Percentiles rank a stretch among this genome's conserved stretches.
These are phyloP conservation scores for Lonicera japonica DNA, from an alignment of 129 eudicot genomes.

Conservation along the genomic window DNA sequence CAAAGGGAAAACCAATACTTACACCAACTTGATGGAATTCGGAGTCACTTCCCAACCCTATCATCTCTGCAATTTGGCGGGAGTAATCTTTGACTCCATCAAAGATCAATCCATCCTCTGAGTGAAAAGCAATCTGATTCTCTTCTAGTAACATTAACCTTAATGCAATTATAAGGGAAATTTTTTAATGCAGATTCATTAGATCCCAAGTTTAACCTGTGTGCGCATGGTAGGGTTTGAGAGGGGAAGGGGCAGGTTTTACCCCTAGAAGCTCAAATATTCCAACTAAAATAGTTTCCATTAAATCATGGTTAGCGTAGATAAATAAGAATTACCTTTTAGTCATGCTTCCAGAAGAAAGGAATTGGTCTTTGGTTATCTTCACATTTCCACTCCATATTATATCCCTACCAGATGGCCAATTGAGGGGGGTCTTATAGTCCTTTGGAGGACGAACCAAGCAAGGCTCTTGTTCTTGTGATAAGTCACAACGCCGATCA, in stretches of 20 bases:
- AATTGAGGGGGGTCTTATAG: slow-evolving; percentile 78
- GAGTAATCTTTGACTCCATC: slow-evolving; percentile 95
- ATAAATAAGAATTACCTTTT: slow-evolving; percentile 50
- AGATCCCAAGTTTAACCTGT: neutral
- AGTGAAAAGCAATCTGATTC: slow-evolving; percentile 93
- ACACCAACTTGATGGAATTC: slow-evolving; percentile 86
- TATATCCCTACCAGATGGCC: slow-evolving; percentile 92
- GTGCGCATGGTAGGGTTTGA: neutral
- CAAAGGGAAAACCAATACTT: slow-evolving; percentile 20
- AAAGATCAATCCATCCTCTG: slow-evolving; percentile 77
- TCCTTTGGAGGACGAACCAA: slow-evolving; percentile 95
- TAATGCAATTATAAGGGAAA: neutral
- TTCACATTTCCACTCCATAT: slow-evolving; percentile 97
- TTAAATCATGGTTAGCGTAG: slow-evolving; percentile 2
- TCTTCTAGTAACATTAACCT: slow-evolving; percentile 97
- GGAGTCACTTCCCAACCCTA: slow-evolving; percentile 73
- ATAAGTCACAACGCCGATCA: slow-evolving; percentile 86
- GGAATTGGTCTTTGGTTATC: slow-evolving; percentile 92
- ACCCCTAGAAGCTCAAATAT: neutral
- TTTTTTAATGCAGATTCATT: neutral
- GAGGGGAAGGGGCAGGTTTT: neutral
- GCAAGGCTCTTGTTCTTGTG: slow-evolving; percentile 45
- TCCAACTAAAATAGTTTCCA: slow-evolving; percentile 5
- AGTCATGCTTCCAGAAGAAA: slow-evolving; percentile 97
- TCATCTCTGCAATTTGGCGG: slow-evolving; percentile 91